These are phyloP conservation scores for Cyclotella choctawhatcheeana DNA, from an alignment of 108 stramenopile genomes.

Conservation along the genomic window DNA sequence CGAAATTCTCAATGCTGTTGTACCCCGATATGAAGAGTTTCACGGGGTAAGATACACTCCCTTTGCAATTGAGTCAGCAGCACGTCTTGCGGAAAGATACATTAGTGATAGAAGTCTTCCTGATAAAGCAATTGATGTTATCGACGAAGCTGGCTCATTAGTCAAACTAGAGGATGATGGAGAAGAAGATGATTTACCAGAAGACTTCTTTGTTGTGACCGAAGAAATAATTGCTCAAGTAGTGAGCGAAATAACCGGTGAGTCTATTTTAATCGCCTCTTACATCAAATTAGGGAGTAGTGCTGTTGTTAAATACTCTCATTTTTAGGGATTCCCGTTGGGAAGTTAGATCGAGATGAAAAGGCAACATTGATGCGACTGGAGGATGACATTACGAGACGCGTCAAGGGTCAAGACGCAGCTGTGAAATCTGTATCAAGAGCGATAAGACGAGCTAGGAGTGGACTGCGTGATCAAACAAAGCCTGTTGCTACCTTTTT, in stretches of 20 bases:
- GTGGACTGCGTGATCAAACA: constrained; percentile 78
- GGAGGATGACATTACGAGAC: constrained; percentile 62
- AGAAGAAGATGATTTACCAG: constrained; percentile 60
- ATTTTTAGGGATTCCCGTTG: constrained; percentile 76
- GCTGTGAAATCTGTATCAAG: constrained; percentile 86
- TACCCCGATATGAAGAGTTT: constrained; percentile 70
- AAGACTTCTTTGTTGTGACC: too few relatives aligned
- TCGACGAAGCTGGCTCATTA: neutral
- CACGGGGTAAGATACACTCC: constrained; percentile 75
- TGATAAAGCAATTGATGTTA: constrained; percentile 84
- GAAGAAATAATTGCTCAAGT: too few relatives aligned
- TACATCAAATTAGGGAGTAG: too few relatives aligned
- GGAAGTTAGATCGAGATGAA: constrained; percentile 81
- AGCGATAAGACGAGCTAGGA: constrained; percentile 82
- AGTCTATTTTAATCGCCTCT: too few relatives aligned
- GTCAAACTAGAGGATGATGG: neutral
- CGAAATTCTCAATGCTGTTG: constrained; percentile 78
- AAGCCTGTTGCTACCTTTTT: constrained; percentile 89
- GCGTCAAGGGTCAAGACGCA: constrained; percentile 89
- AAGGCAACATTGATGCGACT: constrained; percentile 84
- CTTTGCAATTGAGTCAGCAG: constrained; percentile 68
- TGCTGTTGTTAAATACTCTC: too few relatives aligned
- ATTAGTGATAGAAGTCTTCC: constrained; percentile 85
- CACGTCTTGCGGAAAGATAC: constrained; percentile 77
- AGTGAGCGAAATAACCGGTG: too few relatives aligned